Conservation (phyloP, 441 rosid genomes). For the Populus trichocarpa region DNA sequence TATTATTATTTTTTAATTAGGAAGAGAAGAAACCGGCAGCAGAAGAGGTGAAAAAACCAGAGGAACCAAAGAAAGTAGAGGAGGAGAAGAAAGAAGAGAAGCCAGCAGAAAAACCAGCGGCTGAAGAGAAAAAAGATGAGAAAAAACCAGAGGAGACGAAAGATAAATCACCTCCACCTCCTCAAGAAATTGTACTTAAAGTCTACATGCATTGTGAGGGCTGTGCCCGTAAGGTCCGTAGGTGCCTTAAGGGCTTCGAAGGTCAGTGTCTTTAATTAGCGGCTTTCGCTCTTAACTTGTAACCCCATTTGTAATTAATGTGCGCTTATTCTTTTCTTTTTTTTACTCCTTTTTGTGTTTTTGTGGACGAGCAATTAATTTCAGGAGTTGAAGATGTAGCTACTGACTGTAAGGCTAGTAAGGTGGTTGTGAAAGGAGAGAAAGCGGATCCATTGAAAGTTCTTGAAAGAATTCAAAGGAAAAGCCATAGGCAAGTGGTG, state of each 20-base stretch:
- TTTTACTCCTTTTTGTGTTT: background rate
- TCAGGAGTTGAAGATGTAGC: constrained; percentile 70
- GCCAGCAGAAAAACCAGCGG: constrained; percentile 23
- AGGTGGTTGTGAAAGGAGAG: constrained; percentile 77
- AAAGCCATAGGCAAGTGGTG: constrained; percentile 65
- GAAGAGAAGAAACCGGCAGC: constrained; percentile 57
- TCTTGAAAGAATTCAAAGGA: constrained; percentile 52
- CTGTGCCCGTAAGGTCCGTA: constrained; percentile 74
- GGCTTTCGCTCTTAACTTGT: background rate
- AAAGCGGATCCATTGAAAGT: constrained; percentile 77
- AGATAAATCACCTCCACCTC: constrained; percentile 35
- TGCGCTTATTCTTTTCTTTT: background rate
- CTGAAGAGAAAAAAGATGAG: constrained; percentile 27
- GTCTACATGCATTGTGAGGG: constrained; percentile 93
- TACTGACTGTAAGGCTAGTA: constrained; percentile 60
- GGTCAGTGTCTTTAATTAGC: constrained; percentile 31
- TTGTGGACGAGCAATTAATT: background rate
- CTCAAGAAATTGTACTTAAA: constrained; percentile 54
- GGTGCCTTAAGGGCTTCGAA: constrained; percentile 63
- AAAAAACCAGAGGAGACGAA: constrained; percentile 41
- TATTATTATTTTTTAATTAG: constrained; percentile 23
- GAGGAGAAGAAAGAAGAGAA: constrained; percentile 28
- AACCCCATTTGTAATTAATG: background rate
- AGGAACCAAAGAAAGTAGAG: constrained; percentile 29
- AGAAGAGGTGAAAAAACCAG: constrained; percentile 32